Evolutionary conservation across 768 basidiomycete genomes (phyloP), one percentile per base, ranked within the genome.

Genomic region (Dioszegia hungarica): DNA sequence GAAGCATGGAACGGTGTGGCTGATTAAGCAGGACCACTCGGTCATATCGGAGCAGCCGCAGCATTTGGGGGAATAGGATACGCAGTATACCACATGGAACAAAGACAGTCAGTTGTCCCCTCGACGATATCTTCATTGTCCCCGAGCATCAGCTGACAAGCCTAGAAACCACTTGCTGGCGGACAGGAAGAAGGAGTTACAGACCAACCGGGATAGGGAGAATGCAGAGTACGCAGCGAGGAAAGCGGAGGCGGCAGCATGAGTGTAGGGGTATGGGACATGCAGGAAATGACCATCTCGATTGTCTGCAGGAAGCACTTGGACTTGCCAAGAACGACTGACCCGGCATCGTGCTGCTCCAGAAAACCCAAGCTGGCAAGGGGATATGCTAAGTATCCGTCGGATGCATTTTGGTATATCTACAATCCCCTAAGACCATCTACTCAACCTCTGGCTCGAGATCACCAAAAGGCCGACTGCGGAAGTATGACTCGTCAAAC

Each of bases 401-500:
- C n/a, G n/a, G n/a, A n/a, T n/a, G n/a, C n/a, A n/a, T n/a, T n/a
- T n/a, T n/a, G n/a, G n/a, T n/a, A n/a, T n/a, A n/a, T n/a, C n/a
- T n/a, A n/a, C n/a, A n/a, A n/a, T n/a, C n/a, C n/a, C n/a, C n/a
- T n/a, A n/a, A n/a, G n/a, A n/a, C n/a, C 86, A 90, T 81, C 98
- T 94, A 90, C 65, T 78, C 85, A 54, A 85, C 83, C 58, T 83
- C 82, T 14, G 85, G 82, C 73, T 94, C 90, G 48, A 91, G 76
- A 67, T 91, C 88, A 48, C 93, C 93, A 65, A 92, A 98, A 11
- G 92, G 90, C 79, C 86, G 86, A 41, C 88, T 83, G 63, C 83
- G 88, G 82, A 89, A 94, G 77, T 95, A 98, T 45, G 85, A 88
- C 60, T 95, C 92, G 73, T 99, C 94, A 71, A 87, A 95, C 77